These are phyloP conservation scores for Skeletonema marinoi DNA, from an alignment of 108 stramenopile species.

Conservation along the genomic window DNA sequence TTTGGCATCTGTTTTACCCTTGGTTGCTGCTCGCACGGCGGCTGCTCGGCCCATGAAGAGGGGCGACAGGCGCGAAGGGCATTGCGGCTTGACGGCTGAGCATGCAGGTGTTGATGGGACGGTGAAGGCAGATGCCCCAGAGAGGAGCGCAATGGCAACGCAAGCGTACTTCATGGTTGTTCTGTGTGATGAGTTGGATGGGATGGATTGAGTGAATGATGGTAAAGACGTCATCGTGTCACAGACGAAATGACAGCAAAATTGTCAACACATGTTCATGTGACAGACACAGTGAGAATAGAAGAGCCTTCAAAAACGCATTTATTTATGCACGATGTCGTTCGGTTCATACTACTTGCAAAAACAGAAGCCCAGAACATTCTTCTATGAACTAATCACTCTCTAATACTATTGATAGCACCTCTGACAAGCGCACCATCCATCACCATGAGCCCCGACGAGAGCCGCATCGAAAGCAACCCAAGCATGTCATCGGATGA, in stretches of 20 bases:
- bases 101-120: constrained; percentile 26
- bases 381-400: neutral
- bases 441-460: constrained; percentile 3
- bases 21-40: constrained; percentile 85
- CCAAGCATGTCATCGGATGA: neutral
- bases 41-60: constrained; percentile 91
- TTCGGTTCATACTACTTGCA: neutral
- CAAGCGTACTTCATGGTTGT: constrained; percentile 25
- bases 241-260: neutral
- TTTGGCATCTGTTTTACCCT: constrained; percentile 84
- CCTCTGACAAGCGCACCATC: neutral
- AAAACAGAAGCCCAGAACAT: neutral
- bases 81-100: neutral
- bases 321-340: neutral
- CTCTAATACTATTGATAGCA: neutral
- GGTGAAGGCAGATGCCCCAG: constrained; percentile 60
- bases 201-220: neutral
- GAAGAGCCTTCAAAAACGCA: neutral
- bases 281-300: neutral
- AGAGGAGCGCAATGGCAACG: constrained; percentile 40
- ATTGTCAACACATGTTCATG: neutral
- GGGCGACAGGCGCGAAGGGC: constrained; percentile 15
- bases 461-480: neutral
- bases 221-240: neutral
- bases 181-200: neutral